Conservation (phyloP, 2,329 filamentous ascomycete genomes). For the Diaporthe sp. region DNA sequence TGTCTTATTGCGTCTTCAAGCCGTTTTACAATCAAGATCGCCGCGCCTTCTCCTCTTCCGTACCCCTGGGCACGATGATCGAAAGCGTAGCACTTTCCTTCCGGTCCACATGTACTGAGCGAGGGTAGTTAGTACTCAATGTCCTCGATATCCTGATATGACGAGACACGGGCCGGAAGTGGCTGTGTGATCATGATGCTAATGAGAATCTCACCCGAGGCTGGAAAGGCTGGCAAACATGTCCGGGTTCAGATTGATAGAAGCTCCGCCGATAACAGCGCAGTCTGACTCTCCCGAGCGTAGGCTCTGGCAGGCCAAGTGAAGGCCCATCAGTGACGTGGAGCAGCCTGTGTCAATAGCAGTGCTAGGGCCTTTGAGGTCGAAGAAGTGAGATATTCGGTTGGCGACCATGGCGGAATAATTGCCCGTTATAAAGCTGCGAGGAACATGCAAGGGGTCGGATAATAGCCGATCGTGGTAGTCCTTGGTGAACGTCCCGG, state of each 20-base stretch:
- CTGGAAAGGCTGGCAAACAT: not conserved
- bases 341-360: constrained; percentile 59
- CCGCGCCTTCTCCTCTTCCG: not conserved
- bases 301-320: not conserved
- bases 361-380: constrained; percentile 53
- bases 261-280: constrained; percentile 40
- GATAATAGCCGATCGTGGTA: constrained; percentile 41
- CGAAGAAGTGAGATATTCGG: constrained; percentile 52
- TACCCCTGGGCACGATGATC: not conserved
- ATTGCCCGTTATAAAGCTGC: constrained; percentile 48
- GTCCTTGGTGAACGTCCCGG: constrained; percentile 44
- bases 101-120: not conserved
- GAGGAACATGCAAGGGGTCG: constrained; percentile 39
- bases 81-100: constrained; percentile 3
- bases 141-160: not conserved
- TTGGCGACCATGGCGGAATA: constrained; percentile 49
- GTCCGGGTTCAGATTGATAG: constrained; percentile 39
- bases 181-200: too few species aligned
- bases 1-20: not conserved
- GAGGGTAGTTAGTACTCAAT: not conserved
- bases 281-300: not conserved
- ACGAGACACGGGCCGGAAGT: too few species aligned
- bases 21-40: not conserved
- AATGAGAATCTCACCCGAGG: not conserved
- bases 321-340: constrained; percentile 48